phyloP scores from a whole-genome alignment of 2,329 filamentous ascomycete genomes.

The Plenodomus lindquistii region DNA sequence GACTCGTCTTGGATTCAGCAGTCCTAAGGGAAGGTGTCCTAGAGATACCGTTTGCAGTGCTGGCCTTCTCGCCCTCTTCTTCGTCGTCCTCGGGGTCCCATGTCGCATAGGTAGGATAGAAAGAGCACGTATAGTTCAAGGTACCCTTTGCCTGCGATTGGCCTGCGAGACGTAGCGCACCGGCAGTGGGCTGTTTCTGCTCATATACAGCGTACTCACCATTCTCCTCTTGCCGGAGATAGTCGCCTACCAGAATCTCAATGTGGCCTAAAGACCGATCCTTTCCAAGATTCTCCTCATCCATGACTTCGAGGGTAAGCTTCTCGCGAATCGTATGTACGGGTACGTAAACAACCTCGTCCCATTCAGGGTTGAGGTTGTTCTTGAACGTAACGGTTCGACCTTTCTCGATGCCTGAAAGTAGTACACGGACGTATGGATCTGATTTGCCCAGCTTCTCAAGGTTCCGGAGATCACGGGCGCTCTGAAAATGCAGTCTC shows the following conservation, averaged over 20 bases:
- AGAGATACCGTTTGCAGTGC: slow-evolving; percentile 23
- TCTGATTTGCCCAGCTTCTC: slow-evolving; percentile 97
- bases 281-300: slow-evolving; percentile 88
- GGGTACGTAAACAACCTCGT: slow-evolving; percentile 93
- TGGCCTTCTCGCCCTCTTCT: slow-evolving; percentile 47
- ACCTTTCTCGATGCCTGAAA: slow-evolving; percentile 88
- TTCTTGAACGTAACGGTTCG: slow-evolving; percentile 96
- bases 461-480: slow-evolving; percentile 82
- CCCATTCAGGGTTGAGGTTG: slow-evolving; percentile 92
- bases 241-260: slow-evolving; percentile 78
- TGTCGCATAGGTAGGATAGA: slow-evolving; percentile 87
- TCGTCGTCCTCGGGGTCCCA: slow-evolving; percentile 88
- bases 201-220: slow-evolving; percentile 83
- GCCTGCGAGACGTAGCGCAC: slow-evolving; percentile 73
- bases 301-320: slow-evolving; percentile 91
- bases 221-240: slow-evolving; percentile 73
- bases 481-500: slow-evolving; percentile 87
- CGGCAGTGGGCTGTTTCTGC: slow-evolving; percentile 68
- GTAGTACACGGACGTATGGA: slow-evolving; percentile 83
- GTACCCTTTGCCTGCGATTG: slow-evolving; percentile 76
- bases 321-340: slow-evolving; percentile 84
- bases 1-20: slow-evolving; percentile 20
- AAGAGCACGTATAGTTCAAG: slow-evolving; percentile 80
- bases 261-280: slow-evolving; percentile 84
- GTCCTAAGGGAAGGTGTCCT: slow-evolving; percentile 26